Evolutionary conservation across 345 rosid genomes (phyloP), one percentile per base, ranked within the genome.

Genomic region (Brassica incana): DNA sequence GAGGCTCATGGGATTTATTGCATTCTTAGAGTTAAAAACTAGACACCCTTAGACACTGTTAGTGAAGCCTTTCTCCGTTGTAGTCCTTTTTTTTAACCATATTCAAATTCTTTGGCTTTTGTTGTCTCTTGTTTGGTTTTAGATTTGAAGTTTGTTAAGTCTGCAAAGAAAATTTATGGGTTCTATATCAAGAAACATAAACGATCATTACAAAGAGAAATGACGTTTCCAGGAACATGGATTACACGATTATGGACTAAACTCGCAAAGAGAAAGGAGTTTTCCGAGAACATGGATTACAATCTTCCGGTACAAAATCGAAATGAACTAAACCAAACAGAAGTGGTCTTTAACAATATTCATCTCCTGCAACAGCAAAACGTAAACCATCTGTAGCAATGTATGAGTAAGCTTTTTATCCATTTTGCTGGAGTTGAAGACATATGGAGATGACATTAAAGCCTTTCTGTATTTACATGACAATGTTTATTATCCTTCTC

Each of bases 381-480:
- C 54, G 36, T 29, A 66, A 78, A 72, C 40, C 68, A 16, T 23
- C 25, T 23, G 25, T 23, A 23, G 25, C 25, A 23, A 23, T 23
- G 25, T 23, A 23, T 23, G 25, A 23, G 25, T 23, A 23, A 23
- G 2, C 61, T 60, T 67, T 40, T 60, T 43, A 63, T 59, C 56
- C 58, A 32, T 67, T 73, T 67, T 67, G 64, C 70, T 45, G 45
- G 65, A 58, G 77, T 30, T 40, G 14, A 64, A 23, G 38, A 33
- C 45, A 61, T 23, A 61, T 43, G 74, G 64, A 62, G 75, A 79
- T 15, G 60, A 64, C 7, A 33, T 50, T 71, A 69, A 43, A 48
- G 75, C 69, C 36, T 61, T 74, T 45, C 18, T 40, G 66, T 80
- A 80, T 70, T 54, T 70, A 80, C 72, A 75, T 69, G 68, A 70